These are phyloP conservation scores for Xylariomycetidae sp. DNA, from an alignment of 2,329 filamentous ascomycete genomes.

Conservation along the genomic window DNA sequence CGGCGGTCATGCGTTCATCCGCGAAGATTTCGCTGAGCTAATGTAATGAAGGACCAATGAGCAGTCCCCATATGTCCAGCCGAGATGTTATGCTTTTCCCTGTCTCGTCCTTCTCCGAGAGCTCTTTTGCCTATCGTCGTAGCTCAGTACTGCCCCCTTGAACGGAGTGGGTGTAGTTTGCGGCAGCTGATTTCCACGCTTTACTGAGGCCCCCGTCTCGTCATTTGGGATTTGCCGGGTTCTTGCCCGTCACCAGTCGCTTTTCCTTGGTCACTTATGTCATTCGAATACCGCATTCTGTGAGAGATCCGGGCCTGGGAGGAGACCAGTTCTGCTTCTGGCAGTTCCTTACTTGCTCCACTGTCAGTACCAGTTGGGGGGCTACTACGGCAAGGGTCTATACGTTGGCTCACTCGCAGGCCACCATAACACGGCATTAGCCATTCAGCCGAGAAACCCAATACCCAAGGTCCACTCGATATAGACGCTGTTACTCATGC, in stretches of 20 bases:
- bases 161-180: conserved; percentile 6
- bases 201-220: conserved; percentile 5
- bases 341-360: no score
- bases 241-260: conserved; percentile 21
- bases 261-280: no score
- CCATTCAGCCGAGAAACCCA: conserved; percentile 45
- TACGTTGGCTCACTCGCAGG: conserved; percentile 32
- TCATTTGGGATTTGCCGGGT: conserved; percentile 17
- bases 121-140: conserved; percentile 24
- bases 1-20: conserved; percentile 50
- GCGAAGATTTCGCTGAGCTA: conserved; percentile 40
- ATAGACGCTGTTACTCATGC: conserved; percentile 30
- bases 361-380: conserved; percentile 27
- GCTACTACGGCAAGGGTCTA: conserved; percentile 25
- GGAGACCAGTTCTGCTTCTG: no score
- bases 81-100: conserved; percentile 34
- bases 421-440: conserved; percentile 39
- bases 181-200: conserved; percentile 9
- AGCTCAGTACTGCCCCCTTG: conserved; percentile 12
- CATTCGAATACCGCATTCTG: conserved; percentile 1
- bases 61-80: conserved; percentile 32
- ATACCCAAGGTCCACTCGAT: conserved; percentile 32
- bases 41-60: conserved; percentile 42
- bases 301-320: no score
- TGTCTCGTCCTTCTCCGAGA: conserved; percentile 25